Base-by-base conservation (phyloP, 495 filamentous ascomycete species). In the Staphylotrichum tortipilum region DNA sequence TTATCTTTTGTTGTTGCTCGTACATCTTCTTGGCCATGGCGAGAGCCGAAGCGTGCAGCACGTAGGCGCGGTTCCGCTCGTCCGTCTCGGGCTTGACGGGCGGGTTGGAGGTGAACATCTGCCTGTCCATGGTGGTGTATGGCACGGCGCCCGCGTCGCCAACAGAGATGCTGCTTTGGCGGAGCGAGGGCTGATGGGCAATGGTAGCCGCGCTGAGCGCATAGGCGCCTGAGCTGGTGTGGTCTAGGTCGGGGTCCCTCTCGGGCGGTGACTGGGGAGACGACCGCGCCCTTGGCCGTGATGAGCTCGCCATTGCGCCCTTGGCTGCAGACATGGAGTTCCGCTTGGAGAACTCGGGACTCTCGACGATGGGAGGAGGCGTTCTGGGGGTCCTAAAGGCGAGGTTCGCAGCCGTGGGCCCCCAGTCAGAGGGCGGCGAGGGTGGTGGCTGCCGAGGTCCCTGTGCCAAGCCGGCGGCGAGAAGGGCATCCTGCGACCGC, bases 21-120 rank as follows among this genome's bases (percentile, higher is more conserved):
- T 88, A 94, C 84, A 94, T 88, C 50, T 84, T 76, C 64, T 80
- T 87, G 21, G 89, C 88, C 88, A 95, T 94, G 4, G 83, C 85
- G 1, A 94, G 66, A 4, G 89, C 85, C 15, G 89, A 88, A 17
- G 88, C 88, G 50, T 80, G 85, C 1, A 94, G 67, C 6, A 81
- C 80, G 60, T 86, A 83, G 29, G 78, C 72, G 44, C 75, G 79
- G 36, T 78, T 82, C 63, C 81, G 72, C 53, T 94, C 89, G 30
- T 94, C 83, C 0, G 81, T 59, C 58, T 94, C 88, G 7, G 72
- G 67, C 28, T 78, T 70, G 6, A 92, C 79, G 0, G 84, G 86
- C 11, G 89, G 89, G 39, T 80, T 68, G 3, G 85, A 82, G 1
- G 84, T 88, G 55, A 82, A 91, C 73, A 94, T 81, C 26, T 79